Base-by-base conservation (phyloP, 176 grass and related monocot genomes). In the Carex littledalei region DNA sequence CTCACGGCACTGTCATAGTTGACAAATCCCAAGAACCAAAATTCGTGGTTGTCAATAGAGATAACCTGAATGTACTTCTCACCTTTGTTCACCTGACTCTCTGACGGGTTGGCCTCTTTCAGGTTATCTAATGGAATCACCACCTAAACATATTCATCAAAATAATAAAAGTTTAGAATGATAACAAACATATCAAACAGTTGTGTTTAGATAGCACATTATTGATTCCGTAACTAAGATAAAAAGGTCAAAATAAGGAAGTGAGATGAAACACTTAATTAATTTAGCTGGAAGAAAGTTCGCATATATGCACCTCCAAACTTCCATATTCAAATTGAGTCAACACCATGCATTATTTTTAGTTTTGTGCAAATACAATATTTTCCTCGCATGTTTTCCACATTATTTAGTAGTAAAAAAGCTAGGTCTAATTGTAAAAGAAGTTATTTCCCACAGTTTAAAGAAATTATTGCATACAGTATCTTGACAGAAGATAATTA, bases 11-110 rank as follows among this genome's bases (percentile, higher is more conserved):
- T 29, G 85, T 90, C 88, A 85, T 97, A 94, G 86, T 90, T 97
- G 1, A 97, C 82, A 82, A 97, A 97, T 0, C 91, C 94, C 89
- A 93, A 83, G 20, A 97, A 83, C 94, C 94, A 97, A 86, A 97
- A 97, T 88, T 97, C 91, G 50, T 93, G 94, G 66, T 58, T 71
- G 84, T 97, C 94, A 21, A 66, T 15, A 3, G 94, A 96, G 24
- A 96, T 81, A 21, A 96, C 57, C 89, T 93, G 91, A 87, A 96
- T 91, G 87, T 87, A 96, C 85, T 96, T 96, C 84, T 96, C 91
- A 6, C 80, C 89, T 13, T 91, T 84, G 72, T 90, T 97, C 5
- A 79, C 59, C 84, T 91, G 87, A 79, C 88, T 97, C 6, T 59
- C 84, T 32, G 88, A 94, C 35, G 94, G 86, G 74, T 72, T 88